Evolutionary conservation across 1,284 basidiomycete genomes (phyloP).

Genomic region (Ganoderma leucocontextum): DNA sequence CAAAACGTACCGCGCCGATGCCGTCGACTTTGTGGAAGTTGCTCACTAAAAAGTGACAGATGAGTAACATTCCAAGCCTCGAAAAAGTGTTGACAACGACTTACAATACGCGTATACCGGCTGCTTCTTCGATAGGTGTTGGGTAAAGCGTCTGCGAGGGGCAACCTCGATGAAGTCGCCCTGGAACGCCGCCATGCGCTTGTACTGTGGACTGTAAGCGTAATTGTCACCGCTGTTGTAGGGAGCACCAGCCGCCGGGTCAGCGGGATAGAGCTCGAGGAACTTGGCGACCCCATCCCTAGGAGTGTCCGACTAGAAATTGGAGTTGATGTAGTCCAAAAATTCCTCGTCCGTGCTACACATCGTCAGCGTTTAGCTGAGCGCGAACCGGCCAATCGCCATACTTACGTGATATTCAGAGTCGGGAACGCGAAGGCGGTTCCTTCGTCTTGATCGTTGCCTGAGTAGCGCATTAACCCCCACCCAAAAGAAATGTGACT

Average conservation of each 20-base stretch:
- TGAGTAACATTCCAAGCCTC: not conserved
- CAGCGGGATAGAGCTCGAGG: constrained; percentile 45
- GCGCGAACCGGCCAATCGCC: too few species aligned
- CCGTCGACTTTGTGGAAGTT: constrained; percentile 52
- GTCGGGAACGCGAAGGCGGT: constrained; percentile 40
- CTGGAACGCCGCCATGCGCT: constrained; percentile 56
- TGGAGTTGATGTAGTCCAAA: constrained; percentile 22
- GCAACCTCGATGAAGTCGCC: constrained; percentile 60
- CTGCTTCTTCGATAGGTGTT: constrained; percentile 50
- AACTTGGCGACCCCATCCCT: constrained; percentile 7
- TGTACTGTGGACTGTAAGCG: constrained; percentile 55
- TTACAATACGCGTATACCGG: constrained; percentile 56
- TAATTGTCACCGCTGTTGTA: constrained; percentile 55
- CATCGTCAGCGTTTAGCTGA: not conserved
- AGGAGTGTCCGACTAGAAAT: constrained; percentile 22
- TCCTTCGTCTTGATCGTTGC: constrained; percentile 46
- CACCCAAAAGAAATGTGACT: not conserved
- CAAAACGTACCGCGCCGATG: constrained; percentile 50
- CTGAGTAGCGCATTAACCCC: constrained; percentile 16
- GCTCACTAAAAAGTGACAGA: constrained; percentile 44
- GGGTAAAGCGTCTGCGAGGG: constrained; percentile 44
- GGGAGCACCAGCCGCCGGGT: constrained; percentile 56
- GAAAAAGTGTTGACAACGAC: constrained; percentile 18
- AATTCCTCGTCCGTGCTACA: constrained; percentile 32
- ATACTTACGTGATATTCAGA: constrained; percentile 33